phyloP scores from a whole-genome alignment of 2,329 filamentous ascomycete genomes.

The Colletotrichum zoysiae region DNA sequence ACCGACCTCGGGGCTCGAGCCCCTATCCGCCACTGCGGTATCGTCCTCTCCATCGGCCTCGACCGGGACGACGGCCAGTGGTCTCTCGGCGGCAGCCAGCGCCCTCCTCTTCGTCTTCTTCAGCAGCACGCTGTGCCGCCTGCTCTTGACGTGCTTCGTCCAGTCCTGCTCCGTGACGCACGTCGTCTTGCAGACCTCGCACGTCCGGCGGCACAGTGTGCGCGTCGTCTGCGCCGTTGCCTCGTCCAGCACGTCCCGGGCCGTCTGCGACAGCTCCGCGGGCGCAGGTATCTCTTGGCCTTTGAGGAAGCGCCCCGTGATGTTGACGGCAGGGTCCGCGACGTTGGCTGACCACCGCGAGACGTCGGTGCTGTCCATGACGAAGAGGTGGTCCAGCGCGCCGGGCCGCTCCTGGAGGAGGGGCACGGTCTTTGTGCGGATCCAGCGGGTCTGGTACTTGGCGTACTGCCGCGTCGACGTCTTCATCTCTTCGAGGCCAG shows the following conservation, averaged over 20 bases:
- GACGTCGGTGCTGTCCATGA: slow-evolving; percentile 84
- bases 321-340: slow-evolving; percentile 69
- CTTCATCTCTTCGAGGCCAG: slow-evolving; percentile 81
- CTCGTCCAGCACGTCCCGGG: slow-evolving; percentile 67
- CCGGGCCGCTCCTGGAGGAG: slow-evolving; percentile 69
- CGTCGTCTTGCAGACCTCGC: slow-evolving; percentile 79
- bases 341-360: slow-evolving; percentile 73
- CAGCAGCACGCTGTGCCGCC: slow-evolving; percentile 51
- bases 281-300: slow-evolving; percentile 67
- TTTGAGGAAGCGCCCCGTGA: slow-evolving; percentile 74
- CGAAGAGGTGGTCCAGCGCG: slow-evolving; percentile 72
- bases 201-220: slow-evolving; percentile 70
- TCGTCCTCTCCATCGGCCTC: neutral
- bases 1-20: slow-evolving; percentile 28
- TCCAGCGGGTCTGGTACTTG: slow-evolving; percentile 87
- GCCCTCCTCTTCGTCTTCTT: slow-evolving; percentile 55
- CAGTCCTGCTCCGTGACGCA: slow-evolving; percentile 66
- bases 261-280: slow-evolving; percentile 60
- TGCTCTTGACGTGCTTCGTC: slow-evolving; percentile 55
- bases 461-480: slow-evolving; percentile 90
- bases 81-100: slow-evolving; percentile 47
- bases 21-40: neutral
- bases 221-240: slow-evolving; percentile 63
- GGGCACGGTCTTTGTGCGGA: slow-evolving; percentile 83
- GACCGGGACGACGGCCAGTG: slow-evolving; percentile 30